Evolutionary conservation across 345 rosid species (phyloP).

Genomic region (Physaria fendleri): DNA sequence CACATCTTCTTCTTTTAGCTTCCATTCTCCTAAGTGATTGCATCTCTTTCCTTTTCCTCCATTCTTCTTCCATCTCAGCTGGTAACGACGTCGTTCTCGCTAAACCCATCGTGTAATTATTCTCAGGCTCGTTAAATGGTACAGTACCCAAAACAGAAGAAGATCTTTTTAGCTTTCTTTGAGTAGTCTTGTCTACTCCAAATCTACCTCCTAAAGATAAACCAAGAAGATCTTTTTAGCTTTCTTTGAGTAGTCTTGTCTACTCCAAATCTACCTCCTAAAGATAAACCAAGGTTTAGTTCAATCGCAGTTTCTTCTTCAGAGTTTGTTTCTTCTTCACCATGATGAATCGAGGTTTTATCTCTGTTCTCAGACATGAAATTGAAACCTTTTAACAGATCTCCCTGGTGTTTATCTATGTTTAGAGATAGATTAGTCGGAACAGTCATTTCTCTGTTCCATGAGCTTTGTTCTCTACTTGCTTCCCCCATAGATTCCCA

Average conservation of each 20-base stretch:
- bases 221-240: slow-evolving; percentile 72
- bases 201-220: slow-evolving; percentile 82
- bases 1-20: slow-evolving; percentile 74
- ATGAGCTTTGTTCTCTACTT: slow-evolving; percentile 31
- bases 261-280: slow-evolving; percentile 87
- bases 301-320: slow-evolving; percentile 50
- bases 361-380: slow-evolving; percentile 38
- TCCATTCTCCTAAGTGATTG: slow-evolving; percentile 77
- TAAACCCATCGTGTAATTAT: slow-evolving; percentile 40
- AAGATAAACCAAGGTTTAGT: slow-evolving; percentile 78
- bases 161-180: slow-evolving; percentile 54
- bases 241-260: slow-evolving; percentile 52
- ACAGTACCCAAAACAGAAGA: slow-evolving; percentile 60
- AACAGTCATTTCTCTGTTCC: slow-evolving; percentile 39
- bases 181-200: slow-evolving; percentile 72
- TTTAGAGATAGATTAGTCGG: slow-evolving; percentile 45
- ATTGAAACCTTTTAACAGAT: slow-evolving; percentile 70
- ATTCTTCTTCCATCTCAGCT: slow-evolving; percentile 80
- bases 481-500: slow-evolving; percentile 49
- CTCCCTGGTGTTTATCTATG: slow-evolving; percentile 60
- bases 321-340: slow-evolving; percentile 8
- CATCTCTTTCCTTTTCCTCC: slow-evolving; percentile 87
- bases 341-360: slow-evolving; percentile 9
- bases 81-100: slow-evolving; percentile 79
- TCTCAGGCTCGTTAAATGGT: slow-evolving; percentile 24